Conservation (phyloP, 108 stramenopile species). For the Pseudonitzschia delicatissima region DNA sequence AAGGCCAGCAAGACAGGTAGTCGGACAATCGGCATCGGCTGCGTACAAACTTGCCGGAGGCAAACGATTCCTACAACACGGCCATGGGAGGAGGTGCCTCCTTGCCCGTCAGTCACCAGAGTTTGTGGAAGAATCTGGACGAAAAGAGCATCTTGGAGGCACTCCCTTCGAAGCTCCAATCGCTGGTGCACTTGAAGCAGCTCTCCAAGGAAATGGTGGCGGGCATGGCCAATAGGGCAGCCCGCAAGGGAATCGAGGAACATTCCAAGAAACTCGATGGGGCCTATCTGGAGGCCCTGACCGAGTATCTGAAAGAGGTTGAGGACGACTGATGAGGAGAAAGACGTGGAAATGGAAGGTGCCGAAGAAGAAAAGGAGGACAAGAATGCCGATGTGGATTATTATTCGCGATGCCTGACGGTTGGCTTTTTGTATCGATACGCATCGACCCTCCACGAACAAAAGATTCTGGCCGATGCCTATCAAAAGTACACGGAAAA, state of each 20-base stretch:
- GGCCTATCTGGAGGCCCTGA: constrained; percentile 2
- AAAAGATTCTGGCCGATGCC: constrained; percentile 12
- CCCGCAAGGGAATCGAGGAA: constrained; percentile 13
- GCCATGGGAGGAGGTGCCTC: constrained; percentile 12
- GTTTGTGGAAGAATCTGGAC: constrained; percentile 29
- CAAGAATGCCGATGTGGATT: not conserved
- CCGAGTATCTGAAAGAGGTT: not conserved
- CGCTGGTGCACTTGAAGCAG: constrained; percentile 23
- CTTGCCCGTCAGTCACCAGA: not conserved
- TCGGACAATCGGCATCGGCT: not conserved
- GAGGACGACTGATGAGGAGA: not conserved
- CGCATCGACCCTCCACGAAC: constrained; percentile 20
- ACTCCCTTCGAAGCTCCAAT: constrained; percentile 20
- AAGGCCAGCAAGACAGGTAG: not conserved
- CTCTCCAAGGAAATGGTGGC: constrained; percentile 15
- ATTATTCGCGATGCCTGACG: not conserved
- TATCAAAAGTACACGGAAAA: constrained; percentile 11
- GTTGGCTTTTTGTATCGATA: constrained; percentile 21
- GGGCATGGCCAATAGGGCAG: not conserved
- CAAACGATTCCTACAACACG: constrained; percentile 1
- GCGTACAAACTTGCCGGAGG: not conserved
- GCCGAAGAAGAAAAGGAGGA: not conserved
- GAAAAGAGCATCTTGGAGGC: constrained; percentile 7
- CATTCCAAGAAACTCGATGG: constrained; percentile 15
- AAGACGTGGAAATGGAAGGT: constrained; percentile 3